These are phyloP conservation scores for Hyphodiscus sp. DNA, from an alignment of 2,329 filamentous ascomycete species.

Conservation along the genomic window DNA sequence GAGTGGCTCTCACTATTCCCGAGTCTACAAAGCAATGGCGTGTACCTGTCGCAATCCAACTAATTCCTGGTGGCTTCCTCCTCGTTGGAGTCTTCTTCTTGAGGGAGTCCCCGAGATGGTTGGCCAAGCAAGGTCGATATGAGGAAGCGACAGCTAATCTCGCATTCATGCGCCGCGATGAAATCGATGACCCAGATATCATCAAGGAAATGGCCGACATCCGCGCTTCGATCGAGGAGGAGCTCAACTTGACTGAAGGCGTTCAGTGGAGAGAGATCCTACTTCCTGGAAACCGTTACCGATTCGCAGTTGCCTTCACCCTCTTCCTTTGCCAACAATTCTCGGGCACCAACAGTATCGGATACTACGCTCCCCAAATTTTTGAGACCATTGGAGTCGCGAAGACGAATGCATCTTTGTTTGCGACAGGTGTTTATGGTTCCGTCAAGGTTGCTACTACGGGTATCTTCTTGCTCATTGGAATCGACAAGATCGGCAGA, in stretches of 20 bases:
- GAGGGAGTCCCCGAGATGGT: conserved; percentile 55
- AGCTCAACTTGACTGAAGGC: conserved; percentile 13
- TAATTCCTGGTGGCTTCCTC: conserved; percentile 54
- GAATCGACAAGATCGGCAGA: conserved; percentile 58
- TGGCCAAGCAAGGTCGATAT: conserved; percentile 59
- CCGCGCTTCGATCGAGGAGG: conserved; percentile 35
- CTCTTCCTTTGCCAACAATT: conserved; percentile 63
- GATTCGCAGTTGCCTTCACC: conserved; percentile 37
- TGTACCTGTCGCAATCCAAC: conserved; percentile 59
- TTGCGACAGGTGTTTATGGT: conserved; percentile 67
- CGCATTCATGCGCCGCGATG: conserved; percentile 42
- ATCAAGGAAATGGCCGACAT: conserved; percentile 41
- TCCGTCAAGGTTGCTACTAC: conserved; percentile 62
- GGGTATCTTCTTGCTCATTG: conserved; percentile 56
- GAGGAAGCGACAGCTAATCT: conserved; percentile 53
- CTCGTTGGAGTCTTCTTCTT: conserved; percentile 55
- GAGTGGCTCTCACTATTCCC: conserved; percentile 28
- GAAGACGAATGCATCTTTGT: conserved; percentile 53
- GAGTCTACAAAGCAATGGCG: conserved; percentile 28
- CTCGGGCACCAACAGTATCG: conserved; percentile 41
- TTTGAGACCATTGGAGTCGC: conserved; percentile 56
- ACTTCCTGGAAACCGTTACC: conserved; percentile 34
- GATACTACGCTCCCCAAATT: conserved; percentile 64
- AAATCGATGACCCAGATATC: conserved; percentile 44
- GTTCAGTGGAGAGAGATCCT: conserved; percentile 1